Evolutionary conservation across 1,139 yeast species (phyloP).

Genomic region (Suhomyces panamericanus): DNA sequence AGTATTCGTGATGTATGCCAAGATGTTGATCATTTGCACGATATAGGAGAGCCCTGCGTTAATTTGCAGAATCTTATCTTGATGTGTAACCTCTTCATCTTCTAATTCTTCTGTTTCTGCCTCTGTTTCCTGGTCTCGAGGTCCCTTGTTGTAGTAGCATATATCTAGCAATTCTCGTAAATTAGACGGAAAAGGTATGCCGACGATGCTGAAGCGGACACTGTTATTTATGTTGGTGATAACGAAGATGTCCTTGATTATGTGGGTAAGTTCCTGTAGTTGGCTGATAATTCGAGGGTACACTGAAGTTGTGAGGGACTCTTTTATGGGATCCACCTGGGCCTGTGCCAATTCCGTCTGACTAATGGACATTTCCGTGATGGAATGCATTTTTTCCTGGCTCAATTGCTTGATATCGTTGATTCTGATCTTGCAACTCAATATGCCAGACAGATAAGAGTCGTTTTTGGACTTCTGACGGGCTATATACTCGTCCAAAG

Average conservation of each 20-base stretch:
- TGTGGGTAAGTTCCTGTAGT: constrained; percentile 21
- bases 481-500: constrained; percentile 20
- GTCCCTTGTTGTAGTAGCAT: constrained; percentile 29
- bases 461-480: constrained; percentile 30
- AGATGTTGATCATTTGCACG: constrained; percentile 24
- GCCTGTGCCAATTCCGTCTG: constrained; percentile 31
- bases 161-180: constrained; percentile 31
- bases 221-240: constrained; percentile 29
- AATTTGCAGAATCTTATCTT: constrained; percentile 24
- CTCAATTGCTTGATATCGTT: constrained; percentile 23
- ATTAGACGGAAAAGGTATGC: constrained; percentile 39
- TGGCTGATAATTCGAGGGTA: constrained; percentile 25
- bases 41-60: constrained; percentile 39
- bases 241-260: constrained; percentile 27
- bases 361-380: constrained; percentile 20
- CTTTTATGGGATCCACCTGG: constrained; percentile 32
- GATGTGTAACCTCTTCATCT: constrained; percentile 9
- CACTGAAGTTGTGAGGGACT: constrained; percentile 21
- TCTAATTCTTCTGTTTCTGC: background rate
- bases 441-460: constrained; percentile 26
- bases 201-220: constrained; percentile 33
- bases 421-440: constrained; percentile 26
- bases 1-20: constrained; percentile 30
- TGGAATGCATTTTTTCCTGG: constrained; percentile 20
- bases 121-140: constrained; percentile 12